Percentiles rank a stretch among this genome's conserved stretches.
These are phyloP conservation scores for Eimeria sp. DNA, from an alignment of 169 alveolate species.

Conservation along the genomic window DNA sequence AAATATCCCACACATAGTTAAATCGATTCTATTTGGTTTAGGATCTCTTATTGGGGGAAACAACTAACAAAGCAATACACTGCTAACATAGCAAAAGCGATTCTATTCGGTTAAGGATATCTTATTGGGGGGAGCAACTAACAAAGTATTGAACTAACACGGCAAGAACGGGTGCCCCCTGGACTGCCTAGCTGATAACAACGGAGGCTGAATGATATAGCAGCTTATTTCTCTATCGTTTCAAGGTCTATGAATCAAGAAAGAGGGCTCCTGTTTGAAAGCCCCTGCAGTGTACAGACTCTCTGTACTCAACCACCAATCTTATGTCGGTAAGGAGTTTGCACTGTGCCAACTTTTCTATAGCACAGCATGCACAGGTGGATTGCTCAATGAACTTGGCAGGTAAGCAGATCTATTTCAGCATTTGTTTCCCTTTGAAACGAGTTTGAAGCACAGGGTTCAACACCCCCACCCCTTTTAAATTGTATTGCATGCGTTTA, in stretches of 20 bases:
- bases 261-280: neutral
- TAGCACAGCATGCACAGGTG: neutral
- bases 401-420: neutral
- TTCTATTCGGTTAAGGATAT: no score
- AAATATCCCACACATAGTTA: neutral
- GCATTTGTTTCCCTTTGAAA: neutral
- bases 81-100: no score
- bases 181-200: neutral
- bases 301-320: neutral
- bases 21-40: neutral
- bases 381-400: neutral
- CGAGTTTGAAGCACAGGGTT: neutral
- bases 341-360: neutral
- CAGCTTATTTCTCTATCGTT: neutral
- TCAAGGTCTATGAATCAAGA: neutral
- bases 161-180: no score
- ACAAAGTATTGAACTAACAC: neutral
- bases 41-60: no score
- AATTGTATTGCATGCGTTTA: neutral
- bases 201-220: neutral
- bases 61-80: no score
- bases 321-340: neutral
- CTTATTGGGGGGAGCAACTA: neutral
- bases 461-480: neutral
- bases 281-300: neutral